Percentiles rank a stretch among this genome's conserved stretches.
These are phyloP conservation scores for Pythium periplocum DNA, from an alignment of 352 stramenopile species.

Conservation along the genomic window DNA sequence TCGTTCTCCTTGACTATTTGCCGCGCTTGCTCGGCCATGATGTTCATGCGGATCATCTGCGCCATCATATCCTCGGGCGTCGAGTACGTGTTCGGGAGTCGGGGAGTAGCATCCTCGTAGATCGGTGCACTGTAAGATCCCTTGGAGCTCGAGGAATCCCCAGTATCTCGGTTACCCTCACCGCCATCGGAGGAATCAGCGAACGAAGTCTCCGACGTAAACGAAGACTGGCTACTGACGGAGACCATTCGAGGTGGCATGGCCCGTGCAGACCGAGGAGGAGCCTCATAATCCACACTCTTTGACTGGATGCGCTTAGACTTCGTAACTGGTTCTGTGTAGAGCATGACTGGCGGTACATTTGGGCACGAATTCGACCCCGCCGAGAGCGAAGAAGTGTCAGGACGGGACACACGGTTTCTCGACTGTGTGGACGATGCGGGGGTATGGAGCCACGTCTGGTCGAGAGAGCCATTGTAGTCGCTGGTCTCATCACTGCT, in stretches of 20 bases:
- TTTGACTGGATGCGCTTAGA: too few species aligned
- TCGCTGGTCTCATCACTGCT: conserved; percentile 14
- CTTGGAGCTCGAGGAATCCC: conserved; percentile 4
- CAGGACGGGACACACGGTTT: too few species aligned
- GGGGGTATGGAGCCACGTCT: conserved; percentile 1
- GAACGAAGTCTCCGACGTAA: conserved; percentile 20
- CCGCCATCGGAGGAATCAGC: conserved; percentile 9
- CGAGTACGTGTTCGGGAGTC: conserved; percentile 7
- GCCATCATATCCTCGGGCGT: conserved; percentile 54
- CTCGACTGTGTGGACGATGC: not conserved
- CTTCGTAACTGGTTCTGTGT: conserved; percentile 2
- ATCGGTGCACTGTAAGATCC: too few species aligned
- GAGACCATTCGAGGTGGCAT: conserved; percentile 3
- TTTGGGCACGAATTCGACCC: not conserved
- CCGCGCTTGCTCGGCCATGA: conserved; percentile 60
- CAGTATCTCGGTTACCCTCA: conserved; percentile 11
- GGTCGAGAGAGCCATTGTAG: conserved; percentile 6
- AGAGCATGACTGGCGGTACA: conserved; percentile 9
- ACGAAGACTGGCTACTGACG: conserved; percentile 16
- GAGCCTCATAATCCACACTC: not conserved
- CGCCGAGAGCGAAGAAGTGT: too few species aligned
- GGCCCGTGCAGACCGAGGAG: conserved; percentile 11
- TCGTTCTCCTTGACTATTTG: conserved; percentile 59
- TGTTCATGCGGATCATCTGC: conserved; percentile 74
- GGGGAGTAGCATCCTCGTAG: too few species aligned